Evolutionary conservation across 2,329 filamentous ascomycete genomes (phyloP).

Genomic region (Alternaria rosae): DNA sequence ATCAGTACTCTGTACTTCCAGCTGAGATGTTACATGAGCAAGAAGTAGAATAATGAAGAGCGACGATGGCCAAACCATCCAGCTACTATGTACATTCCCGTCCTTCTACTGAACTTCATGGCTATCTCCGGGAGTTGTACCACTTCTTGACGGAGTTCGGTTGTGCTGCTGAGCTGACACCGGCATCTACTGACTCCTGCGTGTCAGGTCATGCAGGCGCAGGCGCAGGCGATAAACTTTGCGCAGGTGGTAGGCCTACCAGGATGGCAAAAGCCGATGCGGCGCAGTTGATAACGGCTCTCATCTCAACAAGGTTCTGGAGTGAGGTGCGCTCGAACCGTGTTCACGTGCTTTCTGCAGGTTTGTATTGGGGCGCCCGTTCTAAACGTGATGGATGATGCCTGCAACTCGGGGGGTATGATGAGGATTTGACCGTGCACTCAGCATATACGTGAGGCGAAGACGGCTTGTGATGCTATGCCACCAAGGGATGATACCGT

Average conservation of each 20-base stretch:
- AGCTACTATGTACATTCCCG: not conserved
- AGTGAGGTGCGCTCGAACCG: not conserved
- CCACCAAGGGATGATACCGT: not conserved
- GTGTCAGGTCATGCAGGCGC: constrained; percentile 4
- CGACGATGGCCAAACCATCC: not conserved
- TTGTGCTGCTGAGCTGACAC: not conserved
- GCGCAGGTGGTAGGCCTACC: not conserved
- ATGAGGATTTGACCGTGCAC: not conserved
- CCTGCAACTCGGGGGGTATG: not conserved
- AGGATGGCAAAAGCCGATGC: not conserved
- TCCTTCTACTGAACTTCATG: not conserved
- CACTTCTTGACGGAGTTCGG: not conserved
- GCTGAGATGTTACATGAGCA: not conserved
- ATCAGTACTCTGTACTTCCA: not conserved
- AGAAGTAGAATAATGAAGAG: not conserved
- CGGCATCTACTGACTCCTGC: not conserved
- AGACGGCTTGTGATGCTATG: not conserved
- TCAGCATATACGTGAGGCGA: not conserved
- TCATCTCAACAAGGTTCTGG: not conserved
- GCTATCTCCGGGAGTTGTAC: not conserved
- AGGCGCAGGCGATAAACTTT: not conserved
- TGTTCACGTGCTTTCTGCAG: not conserved
- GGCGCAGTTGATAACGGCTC: constrained; percentile 1
- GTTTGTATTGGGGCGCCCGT: not conserved
- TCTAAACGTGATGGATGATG: not conserved